Evolutionary conservation across 2,329 filamentous ascomycete genomes (phyloP).

Genomic region (Coleophoma crateriformis): DNA sequence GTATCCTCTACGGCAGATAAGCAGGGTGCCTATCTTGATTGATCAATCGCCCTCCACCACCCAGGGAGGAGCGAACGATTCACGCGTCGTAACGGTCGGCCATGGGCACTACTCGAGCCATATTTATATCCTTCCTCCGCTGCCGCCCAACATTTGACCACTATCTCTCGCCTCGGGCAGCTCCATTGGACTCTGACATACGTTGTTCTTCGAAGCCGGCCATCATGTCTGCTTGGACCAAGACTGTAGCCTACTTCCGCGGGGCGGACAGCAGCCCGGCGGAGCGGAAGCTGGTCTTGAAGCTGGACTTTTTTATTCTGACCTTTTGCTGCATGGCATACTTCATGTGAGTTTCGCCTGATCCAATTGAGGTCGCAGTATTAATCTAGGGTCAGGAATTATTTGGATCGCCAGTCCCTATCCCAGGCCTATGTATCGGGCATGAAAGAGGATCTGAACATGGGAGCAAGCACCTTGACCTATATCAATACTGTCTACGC

Average conservation of each 20-base stretch:
- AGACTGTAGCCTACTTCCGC: neutral
- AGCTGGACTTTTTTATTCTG: constrained; percentile 24
- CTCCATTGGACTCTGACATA: too few species aligned
- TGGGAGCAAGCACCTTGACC: constrained; percentile 43
- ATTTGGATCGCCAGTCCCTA: constrained; percentile 44
- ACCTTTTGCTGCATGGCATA: constrained; percentile 34
- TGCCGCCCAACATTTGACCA: too few species aligned
- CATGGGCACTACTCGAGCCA: too few species aligned
- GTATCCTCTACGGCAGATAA: too few species aligned
- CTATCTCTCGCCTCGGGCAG: too few species aligned
- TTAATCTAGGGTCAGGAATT: constrained; percentile 9
- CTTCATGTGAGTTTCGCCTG: constrained; percentile 12
- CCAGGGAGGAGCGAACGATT: too few species aligned
- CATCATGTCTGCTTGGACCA: neutral
- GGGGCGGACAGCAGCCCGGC: neutral
- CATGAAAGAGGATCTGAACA: constrained; percentile 44
- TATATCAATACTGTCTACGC: constrained; percentile 45
- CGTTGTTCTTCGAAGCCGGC: neutral
- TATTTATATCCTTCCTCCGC: too few species aligned
- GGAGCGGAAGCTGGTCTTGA: constrained; percentile 17
- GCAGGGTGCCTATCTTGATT: too few species aligned
- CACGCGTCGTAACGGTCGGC: too few species aligned
- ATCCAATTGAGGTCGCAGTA: neutral
- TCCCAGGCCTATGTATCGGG: constrained; percentile 50
- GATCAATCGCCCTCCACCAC: too few species aligned